Base-by-base conservation (phyloP, 2,329 filamentous ascomycete genomes). In the Fusarium nodosum region DNA sequence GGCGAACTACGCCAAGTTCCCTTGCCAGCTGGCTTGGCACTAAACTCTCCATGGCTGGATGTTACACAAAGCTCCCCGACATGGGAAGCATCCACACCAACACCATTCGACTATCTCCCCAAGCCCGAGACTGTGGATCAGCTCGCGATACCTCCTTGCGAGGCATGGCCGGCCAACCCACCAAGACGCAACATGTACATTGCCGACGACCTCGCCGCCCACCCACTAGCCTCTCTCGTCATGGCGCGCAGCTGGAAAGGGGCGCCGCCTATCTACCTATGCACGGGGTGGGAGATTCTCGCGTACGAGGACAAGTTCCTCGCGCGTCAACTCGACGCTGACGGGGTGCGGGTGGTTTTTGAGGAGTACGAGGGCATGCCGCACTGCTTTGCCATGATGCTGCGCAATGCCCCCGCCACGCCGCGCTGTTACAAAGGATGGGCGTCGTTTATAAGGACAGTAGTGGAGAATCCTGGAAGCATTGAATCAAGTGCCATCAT, bases 361-460 rank as follows among this genome's bases (percentile, higher is more conserved):
- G 88, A 92, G 76, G 87, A 93, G 79, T 96, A 89, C 76, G 90
- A 94, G 77, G 90, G 88, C 5, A 95, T 95, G 92, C 91, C 93
- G 56, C 92, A 94, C 79, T 88, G 87, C 71, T 95, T 93, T 75
- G 87, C 85, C 1, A 73, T 88, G 66, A 67, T 92, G 2, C 79
- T 93, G 57, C 78, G 82, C 3, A 78, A 79, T 7, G 76, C 84
- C 3, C 75, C 81, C 2, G 82, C 79, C 31, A 79, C 85, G 4
- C 79, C 75, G 69, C 82, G 85, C 48, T 91, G 88, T 72, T 85
- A 88, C 60, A 77, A 83, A 16, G 79, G 81, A 5, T 88, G 88
- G 85, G 79, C 86, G 0, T 78, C 76, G 3, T 93, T 93, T 66
- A 84, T 89, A 26, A 79, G 69, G 28, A 68, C 74, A 20, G 83